Evolutionary conservation across 441 rosid species (phyloP).

Genomic region (Populus hybrid): DNA sequence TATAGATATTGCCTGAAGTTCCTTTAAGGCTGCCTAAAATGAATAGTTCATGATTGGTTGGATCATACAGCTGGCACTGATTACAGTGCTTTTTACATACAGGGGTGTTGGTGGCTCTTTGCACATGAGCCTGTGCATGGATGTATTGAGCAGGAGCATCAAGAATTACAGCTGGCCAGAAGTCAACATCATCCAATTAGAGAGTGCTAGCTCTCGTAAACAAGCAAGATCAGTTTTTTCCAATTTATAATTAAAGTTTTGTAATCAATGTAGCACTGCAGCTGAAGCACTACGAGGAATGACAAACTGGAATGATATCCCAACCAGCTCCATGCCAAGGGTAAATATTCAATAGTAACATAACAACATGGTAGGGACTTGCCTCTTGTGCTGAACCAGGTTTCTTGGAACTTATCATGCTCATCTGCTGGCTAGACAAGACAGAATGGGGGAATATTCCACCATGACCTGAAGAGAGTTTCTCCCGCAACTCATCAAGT

Average conservation of each 20-base stretch:
- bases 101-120: not conserved
- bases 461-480: slow-evolving; percentile 59
- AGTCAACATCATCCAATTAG: not conserved
- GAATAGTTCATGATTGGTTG: not conserved
- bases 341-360: not conserved
- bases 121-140: not conserved
- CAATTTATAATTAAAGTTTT: not conserved
- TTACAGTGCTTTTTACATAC: not conserved
- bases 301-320: not conserved
- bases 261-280: not conserved
- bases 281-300: not conserved
- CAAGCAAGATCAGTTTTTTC: not conserved
- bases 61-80: not conserved
- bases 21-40: not conserved
- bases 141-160: not conserved
- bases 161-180: not conserved
- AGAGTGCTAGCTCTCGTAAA: not conserved
- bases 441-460: slow-evolving; percentile 86
- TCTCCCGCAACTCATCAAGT: slow-evolving; percentile 81
- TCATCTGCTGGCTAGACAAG: slow-evolving; percentile 74
- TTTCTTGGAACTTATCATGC: slow-evolving; percentile 49
- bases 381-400: slow-evolving; percentile 69
- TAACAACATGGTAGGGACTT: slow-evolving; percentile 19
- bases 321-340: not conserved
- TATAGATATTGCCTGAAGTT: not conserved